A percentile compares a stretch with the other conserved stretches of the same genome.
Conservation (phyloP, 2,329 filamentous ascomycete species). For the Chaetoscypha palmicola region DNA sequence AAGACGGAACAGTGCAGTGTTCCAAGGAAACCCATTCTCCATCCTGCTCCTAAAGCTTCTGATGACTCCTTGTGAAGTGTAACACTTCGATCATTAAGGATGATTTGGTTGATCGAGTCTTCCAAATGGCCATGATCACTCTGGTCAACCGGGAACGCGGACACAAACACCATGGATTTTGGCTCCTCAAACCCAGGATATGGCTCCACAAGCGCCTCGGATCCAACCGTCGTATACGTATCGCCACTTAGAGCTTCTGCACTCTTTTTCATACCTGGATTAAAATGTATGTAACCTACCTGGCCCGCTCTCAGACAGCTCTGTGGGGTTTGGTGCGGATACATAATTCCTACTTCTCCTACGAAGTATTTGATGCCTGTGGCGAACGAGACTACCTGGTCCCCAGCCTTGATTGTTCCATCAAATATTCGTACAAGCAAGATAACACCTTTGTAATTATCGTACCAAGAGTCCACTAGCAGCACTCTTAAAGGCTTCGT, state of each 20-base stretch:
- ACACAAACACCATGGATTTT: conserved; percentile 98
- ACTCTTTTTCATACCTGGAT: conserved; percentile 95
- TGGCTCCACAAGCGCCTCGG: conserved; percentile 67
- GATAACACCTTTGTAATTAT: conserved; percentile 89
- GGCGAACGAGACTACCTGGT: conserved; percentile 79
- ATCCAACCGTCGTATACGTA: conserved; percentile 79
- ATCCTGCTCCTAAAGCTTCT: conserved; percentile 87
- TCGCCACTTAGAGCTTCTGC: conserved; percentile 95
- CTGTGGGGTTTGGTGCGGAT: conserved; percentile 80
- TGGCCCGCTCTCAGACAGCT: conserved; percentile 78
- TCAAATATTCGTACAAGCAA: conserved; percentile 88
- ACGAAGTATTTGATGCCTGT: conserved; percentile 87
- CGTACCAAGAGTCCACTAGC: conserved; percentile 97
- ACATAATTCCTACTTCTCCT: conserved; percentile 94
- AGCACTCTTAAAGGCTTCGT: conserved; percentile 72
- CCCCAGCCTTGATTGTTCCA: conserved; percentile 72
- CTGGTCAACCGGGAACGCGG: conserved; percentile 90
- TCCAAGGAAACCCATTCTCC: conserved; percentile 91
- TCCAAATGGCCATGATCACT: conserved; percentile 79
- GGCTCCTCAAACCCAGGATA: conserved; percentile 94
- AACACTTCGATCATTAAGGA: conserved; percentile 91
- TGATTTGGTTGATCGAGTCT: conserved; percentile 88
- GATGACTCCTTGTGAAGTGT: conserved; percentile 92
- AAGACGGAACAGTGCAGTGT: conserved; percentile 99
- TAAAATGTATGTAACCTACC: conserved; percentile 95